A percentile compares a stretch with the other conserved stretches of the same genome.
phyloP scores from a whole-genome alignment of 805 yeast species.

The Isabelozyma heimii region DNA sequence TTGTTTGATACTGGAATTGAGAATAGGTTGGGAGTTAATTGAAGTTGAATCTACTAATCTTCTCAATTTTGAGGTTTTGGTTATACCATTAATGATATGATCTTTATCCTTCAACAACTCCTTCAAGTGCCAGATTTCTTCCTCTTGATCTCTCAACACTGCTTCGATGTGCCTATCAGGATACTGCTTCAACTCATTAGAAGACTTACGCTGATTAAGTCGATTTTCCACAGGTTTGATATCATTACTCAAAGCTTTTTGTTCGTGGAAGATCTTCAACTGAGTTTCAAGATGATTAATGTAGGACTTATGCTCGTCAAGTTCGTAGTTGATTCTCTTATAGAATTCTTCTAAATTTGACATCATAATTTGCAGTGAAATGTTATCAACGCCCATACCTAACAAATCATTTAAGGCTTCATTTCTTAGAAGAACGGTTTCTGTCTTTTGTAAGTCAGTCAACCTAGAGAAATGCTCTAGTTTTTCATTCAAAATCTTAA shows the following conservation, averaged over 20 bases:
- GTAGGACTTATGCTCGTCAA: slow-evolving; percentile 60
- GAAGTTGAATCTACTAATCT: slow-evolving; percentile 37
- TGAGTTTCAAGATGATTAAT: slow-evolving; percentile 58
- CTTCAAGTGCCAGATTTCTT: slow-evolving; percentile 63
- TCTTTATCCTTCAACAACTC: slow-evolving; percentile 70
- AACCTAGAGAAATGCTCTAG: slow-evolving; percentile 67
- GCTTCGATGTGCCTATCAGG: slow-evolving; percentile 17
- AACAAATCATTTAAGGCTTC: slow-evolving; percentile 60
- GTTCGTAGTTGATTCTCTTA: slow-evolving; percentile 46
- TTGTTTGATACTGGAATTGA: neutral
- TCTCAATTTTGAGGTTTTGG: slow-evolving; percentile 62
- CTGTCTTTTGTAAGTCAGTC: slow-evolving; percentile 57
- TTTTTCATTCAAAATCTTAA: slow-evolving; percentile 59
- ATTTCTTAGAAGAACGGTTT: slow-evolving; percentile 53
- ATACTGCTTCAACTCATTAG: neutral
- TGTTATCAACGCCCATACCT: slow-evolving; percentile 38
- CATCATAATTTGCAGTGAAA: slow-evolving; percentile 40
- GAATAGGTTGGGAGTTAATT: slow-evolving; percentile 4
- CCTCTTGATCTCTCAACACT: slow-evolving; percentile 57
- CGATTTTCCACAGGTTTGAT: neutral
- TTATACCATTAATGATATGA: slow-evolving; percentile 70
- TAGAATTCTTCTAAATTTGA: slow-evolving; percentile 48
- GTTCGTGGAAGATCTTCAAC: slow-evolving; percentile 31
- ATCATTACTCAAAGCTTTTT: slow-evolving; percentile 5
- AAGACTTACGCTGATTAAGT: neutral